Percentiles rank a stretch among this genome's conserved stretches.
Conservation (phyloP, 148 eudicot species). For the Spergularia marina region DNA sequence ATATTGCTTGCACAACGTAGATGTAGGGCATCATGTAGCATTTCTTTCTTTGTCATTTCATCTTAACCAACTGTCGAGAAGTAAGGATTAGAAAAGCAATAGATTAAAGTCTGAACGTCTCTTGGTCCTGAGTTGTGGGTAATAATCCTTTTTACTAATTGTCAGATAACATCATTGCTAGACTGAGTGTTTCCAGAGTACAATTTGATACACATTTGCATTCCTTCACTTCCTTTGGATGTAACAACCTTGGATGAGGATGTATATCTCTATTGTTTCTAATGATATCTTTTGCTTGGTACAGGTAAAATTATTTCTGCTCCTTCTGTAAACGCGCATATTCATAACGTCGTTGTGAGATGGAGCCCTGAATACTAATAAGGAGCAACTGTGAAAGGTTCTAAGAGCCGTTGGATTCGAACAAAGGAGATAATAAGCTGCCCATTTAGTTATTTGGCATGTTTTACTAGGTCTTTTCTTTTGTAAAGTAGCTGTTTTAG, state of each 20-base stretch:
- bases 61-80: too few species aligned
- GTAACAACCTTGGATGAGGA: neutral
- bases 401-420: conserved; percentile 10
- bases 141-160: too few species aligned
- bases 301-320: conserved; percentile 30
- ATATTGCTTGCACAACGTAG: too few species aligned
- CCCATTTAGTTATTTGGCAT: conserved; percentile 12
- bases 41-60: too few species aligned
- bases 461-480: conserved; percentile 7
- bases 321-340: neutral
- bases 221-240: neutral
- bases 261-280: neutral
- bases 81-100: too few species aligned
- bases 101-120: too few species aligned
- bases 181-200: too few species aligned
- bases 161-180: too few species aligned
- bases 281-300: neutral
- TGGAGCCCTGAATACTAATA: conserved; percentile 13
- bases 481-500: conserved; percentile 16
- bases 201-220: too few species aligned
- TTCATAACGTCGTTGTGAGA: conserved; percentile 3
- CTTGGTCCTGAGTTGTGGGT: too few species aligned
- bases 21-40: too few species aligned
- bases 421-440: conserved; percentile 13
- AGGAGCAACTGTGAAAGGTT: conserved; percentile 15